These are phyloP conservation scores for Galerina marginata DNA, from an alignment of 768 basidiomycete genomes.

Conservation along the genomic window DNA sequence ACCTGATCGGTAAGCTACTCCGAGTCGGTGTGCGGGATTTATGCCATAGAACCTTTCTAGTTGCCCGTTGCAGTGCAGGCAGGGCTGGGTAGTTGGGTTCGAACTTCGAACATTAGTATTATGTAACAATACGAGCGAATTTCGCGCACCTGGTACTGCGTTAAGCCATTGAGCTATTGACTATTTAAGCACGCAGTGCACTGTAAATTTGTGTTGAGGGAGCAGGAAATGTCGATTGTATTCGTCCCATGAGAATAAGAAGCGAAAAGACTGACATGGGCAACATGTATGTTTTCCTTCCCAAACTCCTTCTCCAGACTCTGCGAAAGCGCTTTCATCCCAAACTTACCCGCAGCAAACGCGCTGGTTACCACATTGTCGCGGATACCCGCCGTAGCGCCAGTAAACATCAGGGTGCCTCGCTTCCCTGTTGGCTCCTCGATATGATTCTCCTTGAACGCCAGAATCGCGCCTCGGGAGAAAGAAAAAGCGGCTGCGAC, in stretches of 20 bases:
- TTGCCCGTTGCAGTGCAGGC: no score
- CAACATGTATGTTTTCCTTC: slow-evolving; percentile 76
- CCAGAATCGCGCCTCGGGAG: slow-evolving; percentile 61
- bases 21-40: no score
- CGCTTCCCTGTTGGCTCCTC: slow-evolving; percentile 54
- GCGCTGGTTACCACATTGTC: slow-evolving; percentile 67
- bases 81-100: no score
- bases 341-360: slow-evolving; percentile 70
- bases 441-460: slow-evolving; percentile 62
- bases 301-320: slow-evolving; percentile 79
- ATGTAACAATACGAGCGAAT: no score
- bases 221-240: no score
- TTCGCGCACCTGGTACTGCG: no score
- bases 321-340: slow-evolving; percentile 65
- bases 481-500: slow-evolving; percentile 68
- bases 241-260: slow-evolving; percentile 20
- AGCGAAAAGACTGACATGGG: slow-evolving; percentile 57
- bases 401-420: slow-evolving; percentile 74
- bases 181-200: no score
- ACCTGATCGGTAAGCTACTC: no score
- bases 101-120: no score
- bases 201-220: no score
- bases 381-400: slow-evolving; percentile 69
- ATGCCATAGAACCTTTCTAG: no score
- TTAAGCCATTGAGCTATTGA: no score